Evolutionary conservation across 371 early-diverging fungal genomes (phyloP), one percentile per base, ranked within the genome.

Genomic region (Mucor indicus): DNA sequence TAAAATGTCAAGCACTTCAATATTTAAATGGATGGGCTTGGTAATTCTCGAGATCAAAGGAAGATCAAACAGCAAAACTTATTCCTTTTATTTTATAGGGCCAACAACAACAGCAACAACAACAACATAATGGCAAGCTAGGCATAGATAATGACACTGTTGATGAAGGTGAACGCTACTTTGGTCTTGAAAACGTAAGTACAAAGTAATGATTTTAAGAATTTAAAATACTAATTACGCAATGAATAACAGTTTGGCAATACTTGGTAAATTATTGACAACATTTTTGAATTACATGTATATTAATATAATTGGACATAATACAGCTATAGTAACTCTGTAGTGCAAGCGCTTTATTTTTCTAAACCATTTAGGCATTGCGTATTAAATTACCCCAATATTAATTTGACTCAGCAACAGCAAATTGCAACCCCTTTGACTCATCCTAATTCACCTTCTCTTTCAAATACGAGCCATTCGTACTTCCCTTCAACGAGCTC

Each of bases 361-460:
- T 94, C 96, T 67, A 84, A 84, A 44, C 93, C 96, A 1, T 98
- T 98, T 62, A 89, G 98, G 43, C 91, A 95, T 60, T 93, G 92
- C 60, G 85, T 95, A 27, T 74, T 85, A 60, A 80, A 77, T 59
- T 87, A 77, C 55, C 89, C 88, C 15, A 72, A 72, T 24, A 50
- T 50, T 12, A 53, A 21, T n/a, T 27, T 27, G n/a, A 13, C 23
- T 33, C 24, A 16, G 38, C 44, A 17, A 35, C 49, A 32, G 27
- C 38, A 24, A 32, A 39, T 33, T 9, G 30, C 53, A 19, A 47
- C 33, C 6, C 38, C 35, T n/a, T 12, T 47, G 7, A 36, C 31
- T 17, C n/a, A 40, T 15, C 24, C 46, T n/a, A 43, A 41, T 38
- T 47, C 48, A 11, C 48, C 52, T 24, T 24, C 24, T 22, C 29